Percentiles rank a stretch among this genome's conserved stretches.
Evolutionary conservation across 2,329 filamentous ascomycete genomes (phyloP).

Genomic region (Colletotrichum spaethianum): DNA sequence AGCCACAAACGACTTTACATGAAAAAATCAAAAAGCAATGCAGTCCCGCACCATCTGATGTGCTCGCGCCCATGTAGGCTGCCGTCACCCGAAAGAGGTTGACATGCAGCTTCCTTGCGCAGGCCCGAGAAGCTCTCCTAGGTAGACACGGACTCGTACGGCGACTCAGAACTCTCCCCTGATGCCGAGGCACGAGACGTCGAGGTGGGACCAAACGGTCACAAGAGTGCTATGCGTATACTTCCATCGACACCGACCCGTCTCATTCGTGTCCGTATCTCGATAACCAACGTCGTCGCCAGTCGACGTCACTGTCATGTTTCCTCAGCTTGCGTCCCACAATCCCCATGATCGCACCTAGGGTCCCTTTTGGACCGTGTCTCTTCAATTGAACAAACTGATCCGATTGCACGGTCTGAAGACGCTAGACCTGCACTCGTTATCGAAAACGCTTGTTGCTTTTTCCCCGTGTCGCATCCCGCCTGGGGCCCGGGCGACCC

Average conservation of each 20-base stretch:
- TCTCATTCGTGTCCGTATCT: background rate
- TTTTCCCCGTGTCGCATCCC: background rate
- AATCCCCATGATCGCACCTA: slow-evolving; percentile 26
- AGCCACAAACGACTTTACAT: background rate
- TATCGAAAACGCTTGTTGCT: background rate
- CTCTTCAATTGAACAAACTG: background rate
- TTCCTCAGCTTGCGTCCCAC: background rate
- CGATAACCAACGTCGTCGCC: slow-evolving; percentile 11
- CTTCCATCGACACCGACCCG: background rate
- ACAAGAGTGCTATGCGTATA: background rate
- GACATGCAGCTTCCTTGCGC: background rate
- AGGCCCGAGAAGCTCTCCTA: background rate
- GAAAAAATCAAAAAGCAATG: background rate
- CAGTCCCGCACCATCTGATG: slow-evolving; percentile 9
- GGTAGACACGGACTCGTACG: background rate
- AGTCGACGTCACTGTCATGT: slow-evolving; percentile 24
- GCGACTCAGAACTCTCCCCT: slow-evolving; percentile 9
- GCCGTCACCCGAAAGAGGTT: background rate
- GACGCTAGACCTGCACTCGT: slow-evolving; percentile 1
- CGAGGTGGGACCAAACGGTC: background rate
- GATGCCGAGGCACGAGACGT: slow-evolving; percentile 30
- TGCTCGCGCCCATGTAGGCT: background rate
- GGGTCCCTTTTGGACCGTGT: background rate
- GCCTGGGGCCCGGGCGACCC: background rate
- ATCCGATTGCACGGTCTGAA: slow-evolving; percentile 1